phyloP scores from a whole-genome alignment of 352 stramenopile species.

The Globisporangium rhizosaccharum region DNA sequence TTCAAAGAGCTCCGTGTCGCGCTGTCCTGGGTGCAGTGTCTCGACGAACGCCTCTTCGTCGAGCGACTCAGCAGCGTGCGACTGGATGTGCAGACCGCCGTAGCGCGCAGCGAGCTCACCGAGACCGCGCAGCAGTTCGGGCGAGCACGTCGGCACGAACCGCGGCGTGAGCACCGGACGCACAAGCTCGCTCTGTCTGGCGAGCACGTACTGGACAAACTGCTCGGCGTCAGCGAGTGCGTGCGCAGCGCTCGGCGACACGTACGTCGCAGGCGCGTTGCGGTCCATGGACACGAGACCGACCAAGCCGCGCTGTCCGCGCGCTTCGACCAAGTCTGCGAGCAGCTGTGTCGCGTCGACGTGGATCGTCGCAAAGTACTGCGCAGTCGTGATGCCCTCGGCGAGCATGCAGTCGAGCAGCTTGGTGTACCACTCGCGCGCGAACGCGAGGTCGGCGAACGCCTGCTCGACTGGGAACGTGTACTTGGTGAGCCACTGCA shows the following conservation, averaged over 20 bases:
- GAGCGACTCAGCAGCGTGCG: conserved; percentile 79
- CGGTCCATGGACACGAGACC: conserved; percentile 91
- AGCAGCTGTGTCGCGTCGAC: conserved; percentile 68
- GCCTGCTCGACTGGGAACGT: conserved; percentile 86
- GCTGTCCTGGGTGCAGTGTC: conserved; percentile 47
- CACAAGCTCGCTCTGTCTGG: conserved; percentile 47
- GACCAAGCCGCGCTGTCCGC: conserved; percentile 79
- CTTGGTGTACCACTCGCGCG: conserved; percentile 60
- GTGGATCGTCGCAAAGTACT: conserved; percentile 90
- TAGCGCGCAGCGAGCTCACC: conserved; percentile 64
- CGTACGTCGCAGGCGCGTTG: conserved; percentile 71
- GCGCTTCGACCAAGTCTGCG: conserved; percentile 54
- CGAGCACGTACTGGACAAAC: conserved; percentile 66
- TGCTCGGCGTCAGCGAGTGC: conserved; percentile 57
- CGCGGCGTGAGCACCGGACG: conserved; percentile 78
- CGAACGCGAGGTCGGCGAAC: conserved; percentile 52
- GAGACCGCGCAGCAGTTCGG: conserved; percentile 66
- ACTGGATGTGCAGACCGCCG: conserved; percentile 66
- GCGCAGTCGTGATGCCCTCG: conserved; percentile 83
- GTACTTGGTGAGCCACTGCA: conserved; percentile 89
- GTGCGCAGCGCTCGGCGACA: conserved; percentile 50
- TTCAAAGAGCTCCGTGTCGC: conserved; percentile 74
- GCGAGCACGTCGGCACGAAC: conserved; percentile 88
- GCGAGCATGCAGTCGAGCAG: conserved; percentile 68
- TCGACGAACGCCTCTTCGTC: conserved; percentile 84